Percentiles rank a stretch among this genome's conserved stretches.
phyloP scores from a whole-genome alignment of 495 filamentous ascomycete genomes.

The Hypoxylon fuscum region DNA sequence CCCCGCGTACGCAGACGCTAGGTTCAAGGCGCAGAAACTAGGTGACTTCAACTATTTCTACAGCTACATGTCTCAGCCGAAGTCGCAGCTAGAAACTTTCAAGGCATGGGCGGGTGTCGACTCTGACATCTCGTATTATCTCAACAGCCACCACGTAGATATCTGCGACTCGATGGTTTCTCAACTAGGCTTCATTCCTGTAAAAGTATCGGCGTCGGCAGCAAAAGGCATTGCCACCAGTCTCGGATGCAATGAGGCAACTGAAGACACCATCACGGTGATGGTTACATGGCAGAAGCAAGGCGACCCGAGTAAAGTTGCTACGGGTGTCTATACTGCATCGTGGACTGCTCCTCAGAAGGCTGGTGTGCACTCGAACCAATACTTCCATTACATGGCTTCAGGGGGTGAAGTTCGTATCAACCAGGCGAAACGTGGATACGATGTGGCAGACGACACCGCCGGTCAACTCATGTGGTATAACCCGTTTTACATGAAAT shows the following conservation, averaged over 20 bases:
- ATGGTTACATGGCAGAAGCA: conserved; percentile 87
- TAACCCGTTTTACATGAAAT: conserved; percentile 97
- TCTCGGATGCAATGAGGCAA: conserved; percentile 80
- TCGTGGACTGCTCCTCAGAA: conserved; percentile 94
- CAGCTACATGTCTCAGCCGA: conserved; percentile 95
- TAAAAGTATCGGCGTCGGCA: conserved; percentile 80
- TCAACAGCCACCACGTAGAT: conserved; percentile 94
- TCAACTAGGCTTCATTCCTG: conserved; percentile 71
- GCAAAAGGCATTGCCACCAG: conserved; percentile 72
- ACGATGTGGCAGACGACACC: conserved; percentile 88
- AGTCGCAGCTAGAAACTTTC: conserved; percentile 92
- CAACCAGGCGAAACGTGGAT: conserved; percentile 93
- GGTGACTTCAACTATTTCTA: conserved; percentile 99
- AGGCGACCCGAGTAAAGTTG: conserved; percentile 69
- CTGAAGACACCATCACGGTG: conserved; percentile 93
- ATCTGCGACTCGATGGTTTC: conserved; percentile 90
- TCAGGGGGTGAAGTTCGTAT: conserved; percentile 84
- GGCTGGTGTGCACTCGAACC: conserved; percentile 91
- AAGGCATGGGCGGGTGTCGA: conserved; percentile 94
- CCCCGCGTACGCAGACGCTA: conserved; percentile 88
- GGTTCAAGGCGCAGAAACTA: conserved; percentile 73
- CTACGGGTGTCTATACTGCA: conserved; percentile 92
- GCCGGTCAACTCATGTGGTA: conserved; percentile 76
- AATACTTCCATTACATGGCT: conserved; percentile 95
- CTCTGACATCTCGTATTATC: conserved; percentile 92